These are phyloP conservation scores for Paramecium bursaria DNA, from an alignment of 73 alveolate genomes.

Conservation along the genomic window DNA sequence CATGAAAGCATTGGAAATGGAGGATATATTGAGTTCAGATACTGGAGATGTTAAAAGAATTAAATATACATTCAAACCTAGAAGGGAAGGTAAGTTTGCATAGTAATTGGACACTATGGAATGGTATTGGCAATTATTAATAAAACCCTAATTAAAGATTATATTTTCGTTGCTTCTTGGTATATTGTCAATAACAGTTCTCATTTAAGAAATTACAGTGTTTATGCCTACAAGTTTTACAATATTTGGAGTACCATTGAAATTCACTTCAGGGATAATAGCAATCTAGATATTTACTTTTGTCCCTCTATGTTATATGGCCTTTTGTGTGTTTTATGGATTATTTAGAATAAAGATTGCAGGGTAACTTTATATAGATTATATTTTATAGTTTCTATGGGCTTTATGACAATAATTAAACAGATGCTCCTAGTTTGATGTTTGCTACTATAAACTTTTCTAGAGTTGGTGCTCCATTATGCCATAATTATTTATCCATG, in stretches of 20 bases:
- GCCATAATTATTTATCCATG: conserved; percentile 55
- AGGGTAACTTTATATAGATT: too few species aligned
- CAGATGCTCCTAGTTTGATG: conserved; percentile 71
- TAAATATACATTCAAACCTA: not conserved
- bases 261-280: conserved; percentile 12
- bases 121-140: conserved; percentile 60
- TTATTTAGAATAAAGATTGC: conserved; percentile 61
- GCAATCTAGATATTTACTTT: conserved; percentile 41
- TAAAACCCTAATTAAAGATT: conserved; percentile 46
- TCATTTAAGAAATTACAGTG: conserved; percentile 41
- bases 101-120: conserved; percentile 33
- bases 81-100: conserved; percentile 7
- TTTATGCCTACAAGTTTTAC: conserved; percentile 53
- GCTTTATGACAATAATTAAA: conserved; percentile 52
- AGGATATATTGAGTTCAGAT: not conserved
- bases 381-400: too few species aligned
- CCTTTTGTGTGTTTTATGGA: conserved; percentile 71
- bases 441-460: conserved; percentile 66
- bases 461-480: conserved; percentile 69
- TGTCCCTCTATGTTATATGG: conserved; percentile 60
- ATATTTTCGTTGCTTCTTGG: conserved; percentile 34
- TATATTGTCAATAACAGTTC: conserved; percentile 38
- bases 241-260: conserved; percentile 59
- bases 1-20: conserved; percentile 14
- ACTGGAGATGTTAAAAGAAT: conserved; percentile 11